Evolutionary conservation across 2,329 filamentous ascomycete genomes (phyloP), one percentile per base, ranked within the genome.

Genomic region (Fusarium humuli): DNA sequence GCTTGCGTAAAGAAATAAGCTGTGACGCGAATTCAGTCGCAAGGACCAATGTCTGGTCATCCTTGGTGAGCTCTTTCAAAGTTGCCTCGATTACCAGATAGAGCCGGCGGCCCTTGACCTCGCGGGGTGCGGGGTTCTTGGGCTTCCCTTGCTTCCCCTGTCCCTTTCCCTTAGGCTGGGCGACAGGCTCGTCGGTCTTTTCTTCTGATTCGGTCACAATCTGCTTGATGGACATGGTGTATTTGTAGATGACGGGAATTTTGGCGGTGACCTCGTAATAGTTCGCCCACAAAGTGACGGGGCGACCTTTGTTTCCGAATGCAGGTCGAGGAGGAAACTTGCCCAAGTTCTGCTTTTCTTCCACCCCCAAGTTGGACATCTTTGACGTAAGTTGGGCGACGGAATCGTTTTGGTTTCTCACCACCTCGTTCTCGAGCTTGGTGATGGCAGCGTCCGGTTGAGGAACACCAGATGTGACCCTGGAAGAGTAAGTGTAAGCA

Each of bases 11-110:
- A 0, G 83, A 78, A 23, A 87, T 74, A 6, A 87, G 77, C 63
- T 86, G 81, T 46, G 77, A 80, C 72, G 87, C 87, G 78, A 82
- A 87, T 70, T 88, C 86, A 0, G 84, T 84, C 7, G 83, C 85
- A 14, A 81, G 61, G 7, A 79, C 54, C 34, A 78, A 56, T 2
- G 67, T 69, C n/a, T 77, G 71, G 40, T 79, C 75, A 5, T 72
- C 76, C 14, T 70, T 70, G 5, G 70, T 72, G 6, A 87, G 73
- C 20, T 79, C 66, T 0, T 72, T 64, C 7, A 87, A 67, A 6
- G 81, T 79, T 16, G 78, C 71, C 16, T 78, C 65, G 32, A 87
- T 78, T 25, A 86, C 79, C 9, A 79, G 65, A 42, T 81, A 79
- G 0, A 86, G 78, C 61, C 85, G 85, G 14, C 78, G 78, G 2